Evolutionary conservation across 1,284 basidiomycete genomes (phyloP).

Genomic region (Hemileia vastatrix): DNA sequence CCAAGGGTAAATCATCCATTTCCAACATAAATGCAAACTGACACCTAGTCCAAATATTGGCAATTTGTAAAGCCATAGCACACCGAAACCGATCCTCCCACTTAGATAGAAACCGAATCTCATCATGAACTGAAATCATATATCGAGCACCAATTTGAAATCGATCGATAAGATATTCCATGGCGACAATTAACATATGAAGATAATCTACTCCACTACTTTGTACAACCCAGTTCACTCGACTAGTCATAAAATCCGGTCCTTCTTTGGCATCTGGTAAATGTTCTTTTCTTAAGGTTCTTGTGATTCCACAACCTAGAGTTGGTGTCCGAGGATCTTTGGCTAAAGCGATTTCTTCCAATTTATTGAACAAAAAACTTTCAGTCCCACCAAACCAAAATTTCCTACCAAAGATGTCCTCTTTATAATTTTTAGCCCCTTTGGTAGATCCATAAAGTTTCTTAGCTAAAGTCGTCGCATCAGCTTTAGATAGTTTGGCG

Average conservation of each 20-base stretch:
- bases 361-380: constrained; percentile 97
- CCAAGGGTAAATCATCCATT: constrained; percentile 89
- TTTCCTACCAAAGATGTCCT: constrained; percentile 50
- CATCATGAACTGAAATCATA: constrained; percentile 94
- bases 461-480: constrained; percentile 71
- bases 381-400: constrained; percentile 98
- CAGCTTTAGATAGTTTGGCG: constrained; percentile 63
- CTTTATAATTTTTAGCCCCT: constrained; percentile 60
- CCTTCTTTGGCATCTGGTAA: constrained; percentile 56
- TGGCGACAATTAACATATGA: constrained; percentile 86
- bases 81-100: constrained; percentile 80
- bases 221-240: constrained; percentile 99
- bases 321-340: constrained; percentile 83
- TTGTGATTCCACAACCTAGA: constrained; percentile 84
- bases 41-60: constrained; percentile 89
- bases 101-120: constrained; percentile 81
- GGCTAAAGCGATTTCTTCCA: constrained; percentile 86
- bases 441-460: constrained; percentile 88
- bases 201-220: constrained; percentile 97
- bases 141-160: constrained; percentile 86
- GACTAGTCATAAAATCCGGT: constrained; percentile 82
- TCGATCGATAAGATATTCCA: constrained; percentile 73
- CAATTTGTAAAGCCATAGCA: constrained; percentile 86
- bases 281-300: constrained; percentile 78
- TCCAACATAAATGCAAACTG: constrained; percentile 86